Evolutionary conservation across 1,284 basidiomycete species (phyloP), one percentile per base, ranked within the genome.

Genomic region (Puccinia horiana): DNA sequence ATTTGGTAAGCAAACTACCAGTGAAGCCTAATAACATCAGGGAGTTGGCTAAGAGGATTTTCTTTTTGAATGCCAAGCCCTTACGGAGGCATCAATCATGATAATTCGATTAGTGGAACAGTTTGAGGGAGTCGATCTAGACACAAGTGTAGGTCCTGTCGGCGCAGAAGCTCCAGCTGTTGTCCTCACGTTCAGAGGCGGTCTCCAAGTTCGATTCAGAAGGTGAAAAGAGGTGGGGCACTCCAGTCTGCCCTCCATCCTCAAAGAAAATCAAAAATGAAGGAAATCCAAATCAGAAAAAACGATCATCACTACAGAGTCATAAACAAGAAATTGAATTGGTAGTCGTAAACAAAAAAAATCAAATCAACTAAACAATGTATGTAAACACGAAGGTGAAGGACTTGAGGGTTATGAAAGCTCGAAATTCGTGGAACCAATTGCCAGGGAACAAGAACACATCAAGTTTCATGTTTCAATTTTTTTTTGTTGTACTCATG

Each of bases 81-180:
- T 91, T 83, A 92, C 92, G 85, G 91, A 93, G 85, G 90, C 91
- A 65, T 90, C 91, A 2, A 93, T 90, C 85, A 91, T 92, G 86
- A 88, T 93, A 49, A 90, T 91, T 12, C 88, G 91, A 42, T 86
- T 93, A 37, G 85, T 93, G 72, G 92, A 93, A 84, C 88, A 88
- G 32, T 92, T 91, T 84, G 89, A 90, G 83, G 87, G 88, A 1
- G 90, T 93, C 84, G 88, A 88, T 14, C 86, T 93, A 47, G 90
- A 61, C 44, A 37, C 29, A 12, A 70, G 54, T 63, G 49, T 37
- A n/a, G 52, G 26, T 26, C 61, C 67, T n/a, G 56, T 67, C 40
- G 32, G 56, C 9, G 37, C 37, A 32, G 78, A 81, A 74, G 54
- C 58, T 26, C 69, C 78, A 1, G 67, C 37, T 5, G 69, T 81